A percentile compares a stretch with the other conserved stretches of the same genome.
phyloP scores from a whole-genome alignment of 768 basidiomycete species.

The Auriscalpium orientale region DNA sequence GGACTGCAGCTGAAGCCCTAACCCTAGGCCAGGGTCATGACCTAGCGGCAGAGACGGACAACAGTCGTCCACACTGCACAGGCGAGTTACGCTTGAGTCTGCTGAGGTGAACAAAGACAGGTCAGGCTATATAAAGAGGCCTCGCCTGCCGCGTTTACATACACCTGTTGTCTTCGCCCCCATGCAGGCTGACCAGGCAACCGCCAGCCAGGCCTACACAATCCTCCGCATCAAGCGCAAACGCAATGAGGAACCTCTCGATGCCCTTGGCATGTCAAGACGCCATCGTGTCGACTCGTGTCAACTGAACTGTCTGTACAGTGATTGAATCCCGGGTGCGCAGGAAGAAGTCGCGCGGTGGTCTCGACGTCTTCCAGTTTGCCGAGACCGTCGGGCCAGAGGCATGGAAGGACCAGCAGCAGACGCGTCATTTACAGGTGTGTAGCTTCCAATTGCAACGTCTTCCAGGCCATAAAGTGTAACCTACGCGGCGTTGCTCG shows the following conservation, averaged over 20 bases:
- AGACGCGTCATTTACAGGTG: constrained; percentile 59
- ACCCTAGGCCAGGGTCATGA: no score
- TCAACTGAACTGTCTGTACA: constrained; percentile 19
- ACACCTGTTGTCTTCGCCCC: neutral
- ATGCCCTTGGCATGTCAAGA: constrained; percentile 57
- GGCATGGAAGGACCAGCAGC: constrained; percentile 56
- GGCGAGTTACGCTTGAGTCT: no score
- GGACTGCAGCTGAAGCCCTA: no score
- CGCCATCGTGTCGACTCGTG: neutral
- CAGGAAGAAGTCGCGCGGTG: constrained; percentile 53
- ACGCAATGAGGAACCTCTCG: constrained; percentile 73
- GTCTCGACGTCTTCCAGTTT: constrained; percentile 65
- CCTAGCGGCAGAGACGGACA: no score
- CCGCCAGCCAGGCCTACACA: constrained; percentile 41
- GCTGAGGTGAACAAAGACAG: no score
- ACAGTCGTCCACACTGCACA: no score
- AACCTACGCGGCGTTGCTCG: no score
- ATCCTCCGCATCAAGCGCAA: constrained; percentile 80
- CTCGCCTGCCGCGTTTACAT: neutral
- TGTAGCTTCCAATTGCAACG: constrained; percentile 5
- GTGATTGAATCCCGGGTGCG: constrained; percentile 57
- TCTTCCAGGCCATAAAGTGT: no score
- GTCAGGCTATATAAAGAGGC: neutral
- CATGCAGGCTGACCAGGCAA: constrained; percentile 7
- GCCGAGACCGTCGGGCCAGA: constrained; percentile 69